Evolutionary conservation across 768 basidiomycete genomes (phyloP), one percentile per base, ranked within the genome.

Genomic region (Amanita muscaria): DNA sequence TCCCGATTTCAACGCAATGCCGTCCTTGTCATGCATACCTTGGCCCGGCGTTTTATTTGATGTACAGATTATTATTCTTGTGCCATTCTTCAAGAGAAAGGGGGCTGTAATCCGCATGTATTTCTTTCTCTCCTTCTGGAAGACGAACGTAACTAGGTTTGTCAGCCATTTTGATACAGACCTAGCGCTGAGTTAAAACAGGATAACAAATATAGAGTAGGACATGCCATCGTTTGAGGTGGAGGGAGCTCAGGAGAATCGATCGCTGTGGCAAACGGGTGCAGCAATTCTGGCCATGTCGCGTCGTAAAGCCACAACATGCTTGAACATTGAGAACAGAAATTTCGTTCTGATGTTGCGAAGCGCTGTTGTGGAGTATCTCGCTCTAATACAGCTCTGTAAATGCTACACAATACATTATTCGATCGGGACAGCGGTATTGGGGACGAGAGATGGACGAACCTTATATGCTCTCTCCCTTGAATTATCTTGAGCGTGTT

Each of bases 221-320:
- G 37, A 15, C 16, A 38, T 40, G 79, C 80, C 69, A 80, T 58
- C 11, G 65, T 66, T 10, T 71, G 62, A 2, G 80, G 77, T 0
- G 53, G 48, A 27, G 71, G 68, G 11, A 83, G 67, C n/a, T 72
- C 66, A 2, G 79, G 79, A 3, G 67, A 68, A 44, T 83, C 81
- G 40, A 82, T 80, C 0, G 70, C 79, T 22, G 78, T 78, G 7
- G 80, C 80, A 49, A 82, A 83, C 3, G 81, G 81, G 44, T 83
- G 81, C 25, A 83, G 63, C 0, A 75, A 53, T 21, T 81, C 76
- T 0, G 80, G 79, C 80, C 78, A 80, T 1, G 50, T 48, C 39
- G 64, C 53, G 42, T 81, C 77, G 46, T 75, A 83, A 21, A 78
- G 52, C 81, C 81, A 83, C 7, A 83, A 60, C 81, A 83, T 82